Evolutionary conservation across 768 basidiomycete genomes (phyloP).

Genomic region (Hebeloma cylindrosporum): DNA sequence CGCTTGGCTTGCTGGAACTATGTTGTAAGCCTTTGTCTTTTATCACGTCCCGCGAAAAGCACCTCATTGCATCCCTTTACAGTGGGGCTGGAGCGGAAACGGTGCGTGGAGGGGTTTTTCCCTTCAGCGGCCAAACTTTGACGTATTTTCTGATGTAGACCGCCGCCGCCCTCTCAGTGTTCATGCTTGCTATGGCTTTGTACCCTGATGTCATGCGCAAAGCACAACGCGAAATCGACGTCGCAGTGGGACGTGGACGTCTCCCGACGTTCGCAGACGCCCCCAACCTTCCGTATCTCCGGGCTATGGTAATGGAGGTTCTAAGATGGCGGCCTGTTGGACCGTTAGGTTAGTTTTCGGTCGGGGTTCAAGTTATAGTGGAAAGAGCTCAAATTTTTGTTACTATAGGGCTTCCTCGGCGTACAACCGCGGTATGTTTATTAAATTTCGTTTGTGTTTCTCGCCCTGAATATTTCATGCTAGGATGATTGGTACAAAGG

Average conservation of each 20-base stretch:
- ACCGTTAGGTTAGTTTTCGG: slow-evolving; percentile 19
- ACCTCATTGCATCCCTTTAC: not conserved
- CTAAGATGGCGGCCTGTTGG: slow-evolving; percentile 17
- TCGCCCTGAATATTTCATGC: not conserved
- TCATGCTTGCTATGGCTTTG: slow-evolving; percentile 18
- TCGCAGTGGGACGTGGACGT: slow-evolving; percentile 18
- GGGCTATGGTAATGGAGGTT: slow-evolving; percentile 21
- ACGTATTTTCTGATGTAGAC: not conserved
- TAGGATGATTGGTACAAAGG: slow-evolving; percentile 44
- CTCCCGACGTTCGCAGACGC: slow-evolving; percentile 19
- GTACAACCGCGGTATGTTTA: not conserved
- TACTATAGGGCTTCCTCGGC: not conserved
- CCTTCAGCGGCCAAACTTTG: not conserved
- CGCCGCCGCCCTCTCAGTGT: not conserved
- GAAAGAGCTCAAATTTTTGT: not conserved
- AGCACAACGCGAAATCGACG: slow-evolving; percentile 23
- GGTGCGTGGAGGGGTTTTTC: no score
- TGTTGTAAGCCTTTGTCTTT: not conserved
- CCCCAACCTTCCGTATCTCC: slow-evolving; percentile 11
- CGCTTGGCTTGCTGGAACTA: slow-evolving; percentile 3
- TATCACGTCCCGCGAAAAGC: not conserved
- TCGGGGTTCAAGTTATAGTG: no score
- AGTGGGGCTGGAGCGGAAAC: slow-evolving; percentile 5
- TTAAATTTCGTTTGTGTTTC: not conserved
- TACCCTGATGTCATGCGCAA: slow-evolving; percentile 15